Evolutionary conservation across 2,329 filamentous ascomycete genomes (phyloP), one percentile per base, ranked within the genome.

Genomic region (Pseudogymnoascus sp.): DNA sequence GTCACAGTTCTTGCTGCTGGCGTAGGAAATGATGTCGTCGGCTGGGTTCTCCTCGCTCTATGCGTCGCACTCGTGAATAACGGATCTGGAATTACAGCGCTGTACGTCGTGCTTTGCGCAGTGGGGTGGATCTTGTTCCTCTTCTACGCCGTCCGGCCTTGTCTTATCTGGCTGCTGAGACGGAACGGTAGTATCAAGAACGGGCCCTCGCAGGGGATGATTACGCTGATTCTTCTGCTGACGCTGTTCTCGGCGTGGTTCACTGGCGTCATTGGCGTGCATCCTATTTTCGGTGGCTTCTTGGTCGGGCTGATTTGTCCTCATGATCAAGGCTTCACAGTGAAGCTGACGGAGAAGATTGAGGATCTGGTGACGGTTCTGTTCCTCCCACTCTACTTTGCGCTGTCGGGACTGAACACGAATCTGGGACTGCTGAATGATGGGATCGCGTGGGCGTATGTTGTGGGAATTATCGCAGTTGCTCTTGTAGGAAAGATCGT

Each of bases 31-130:
- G 93, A 97, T 71, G 91, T 94, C 13, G 85, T 88, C 3, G 90
- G 90, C 62, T 97, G 93, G 93, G 87, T 97, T 66, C 79, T 97
- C 13, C 85, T 97, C 25, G 93, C 93, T 0, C 86, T 97, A 29
- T 97, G 93, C 67, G 92, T 97, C 35, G 90, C 93, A 0, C 81
- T 97, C 27, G 92, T 96, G 69, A 97, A 97, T 71, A 91, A 92
- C 31, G 86, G 86, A 13, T 87, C 82, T 48, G 93, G 93, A 0
- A 74, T 97, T 18, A 87, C 90, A 0, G 92, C 93, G 0, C 80
- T 97, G 0, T 97, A 86, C 76, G 91, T 96, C 5, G 77, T 97
- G 5, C 80, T 97, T 10, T 85, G 87, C 25, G 86, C 84, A 58
- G 75, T 88, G 13, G 93, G 83, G 40, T 97, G 88, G 76, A 81